Base-by-base conservation (phyloP, 441 rosid genomes). In the Gossypium schwendimanii region DNA sequence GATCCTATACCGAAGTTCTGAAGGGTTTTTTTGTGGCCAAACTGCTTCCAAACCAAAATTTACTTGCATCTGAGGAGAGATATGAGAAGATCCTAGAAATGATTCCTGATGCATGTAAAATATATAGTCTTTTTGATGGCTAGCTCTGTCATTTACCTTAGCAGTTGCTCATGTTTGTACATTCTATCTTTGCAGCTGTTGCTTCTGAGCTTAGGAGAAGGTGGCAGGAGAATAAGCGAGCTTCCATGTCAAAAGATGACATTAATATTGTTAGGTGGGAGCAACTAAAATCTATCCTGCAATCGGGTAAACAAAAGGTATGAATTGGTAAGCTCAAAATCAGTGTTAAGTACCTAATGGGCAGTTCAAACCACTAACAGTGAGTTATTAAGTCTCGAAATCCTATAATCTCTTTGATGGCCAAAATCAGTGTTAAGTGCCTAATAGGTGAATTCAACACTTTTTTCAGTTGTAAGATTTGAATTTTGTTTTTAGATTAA, bases 11-110 rank as follows among this genome's bases (percentile, higher is more conserved):
- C 65, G 91, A 92, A 78, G 92, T 87, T 70, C 89, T 95, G 28
- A 84, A 78, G 85, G 83, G 78, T 61, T 85, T 82, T 81, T 93
- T 91, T 60, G 99, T 93, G 92, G 81, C 72, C 61, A 88, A 85
- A 71, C 68, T 93, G 83, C 94, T 90, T 74, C 73, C 80, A 47
- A 81, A 62, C 78, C 97, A 91, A 85, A 84, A 81, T 59, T 65
- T 91, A 50, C 84, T 95, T 76, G 83, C 90, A 44, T 84, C 82
- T 47, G 86, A 88, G 81, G 98, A 95, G 75, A 93, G 85, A 84
- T 91, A 87, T 59, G 99, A 91, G 83, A 91, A 88, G 85, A 84
- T 93, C 70, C 80, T 93, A 75, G 96, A 82, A 72, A 91, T 93
- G 97, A 91, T 95, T 85, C 89, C 93, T 49, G 92, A 92, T 81